Base-by-base conservation (phyloP, 352 stramenopile genomes). In the Pythium angustatum region DNA sequence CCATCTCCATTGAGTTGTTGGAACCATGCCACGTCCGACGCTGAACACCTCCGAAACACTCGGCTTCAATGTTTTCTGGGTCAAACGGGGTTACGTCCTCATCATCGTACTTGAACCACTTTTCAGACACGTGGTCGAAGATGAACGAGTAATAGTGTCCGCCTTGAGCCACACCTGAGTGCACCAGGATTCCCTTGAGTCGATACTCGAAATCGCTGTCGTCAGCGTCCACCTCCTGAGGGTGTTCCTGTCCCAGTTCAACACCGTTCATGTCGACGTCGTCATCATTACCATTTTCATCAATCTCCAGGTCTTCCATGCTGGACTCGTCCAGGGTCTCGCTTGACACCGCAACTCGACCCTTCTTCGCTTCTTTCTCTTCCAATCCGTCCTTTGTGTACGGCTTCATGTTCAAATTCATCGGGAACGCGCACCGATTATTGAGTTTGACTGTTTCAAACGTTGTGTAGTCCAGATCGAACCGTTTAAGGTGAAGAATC, bases 371-470 rank as follows among this genome's bases (percentile, higher is more conserved):
- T 69, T 98, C 90, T 51, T 93, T 79, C 71, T 97, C 87, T 76
- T 99, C 97, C 27, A 99, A 91, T 5, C 96, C 98, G 64, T 96
- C 85, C 40, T 99, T 96, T 2, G 97, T 99, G 76, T 99, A 99
- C 43, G 88, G 89, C 70, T 99, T 99, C 90, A 99, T 97, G 64
- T 99, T 98, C 31, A 99, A 75, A 41, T 84, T 89, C 82, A 98
- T 93, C n/a, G 94, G 96, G 76, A 99, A 99, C 24, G 96, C 96
- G 70, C 94, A 98, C 6, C 96, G 82, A 64, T 97, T 98, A 75
- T 99, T 99, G 34, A 99, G 77, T 72, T 99, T 99, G 8, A 99
- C 98, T 5, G 97, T 99, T 77, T 99, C 97, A 62, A 99, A 99
- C 14, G 97, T 99, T 48, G 87, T 98, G 69, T 98, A 99, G 73